Evolutionary conservation across 805 yeast genomes (phyloP).

Genomic region (Jamesozyma piceae): DNA sequence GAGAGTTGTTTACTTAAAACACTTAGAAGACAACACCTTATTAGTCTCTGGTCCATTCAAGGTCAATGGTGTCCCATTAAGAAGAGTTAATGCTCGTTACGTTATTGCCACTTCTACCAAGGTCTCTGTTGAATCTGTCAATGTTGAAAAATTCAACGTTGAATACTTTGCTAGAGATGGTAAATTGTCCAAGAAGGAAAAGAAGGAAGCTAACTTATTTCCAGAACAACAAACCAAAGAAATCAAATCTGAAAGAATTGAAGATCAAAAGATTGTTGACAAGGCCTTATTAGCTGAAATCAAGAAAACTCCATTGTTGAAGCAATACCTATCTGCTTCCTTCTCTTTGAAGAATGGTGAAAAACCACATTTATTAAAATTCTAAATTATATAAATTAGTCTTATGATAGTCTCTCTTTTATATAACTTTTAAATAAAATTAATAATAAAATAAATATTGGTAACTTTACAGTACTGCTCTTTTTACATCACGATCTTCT

Average conservation of each 20-base stretch:
- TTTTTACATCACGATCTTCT: too few species aligned
- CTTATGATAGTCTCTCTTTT: not conserved
- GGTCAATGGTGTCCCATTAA: constrained; percentile 98
- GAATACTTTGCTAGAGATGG: constrained; percentile 97
- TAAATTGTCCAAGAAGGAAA: constrained; percentile 70
- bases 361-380: constrained; percentile 95
- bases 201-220: constrained; percentile 89
- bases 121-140: constrained; percentile 69
- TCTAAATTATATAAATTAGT: constrained; percentile 37
- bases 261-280: constrained; percentile 94
- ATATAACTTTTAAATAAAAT: not conserved
- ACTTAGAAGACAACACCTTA: constrained; percentile 94
- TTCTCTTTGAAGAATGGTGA: constrained; percentile 98
- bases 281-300: constrained; percentile 84
- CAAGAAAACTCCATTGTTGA: constrained; percentile 94
- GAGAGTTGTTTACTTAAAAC: constrained; percentile 96
- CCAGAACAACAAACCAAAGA: constrained; percentile 73
- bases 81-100: constrained; percentile 98
- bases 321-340: constrained; percentile 90
- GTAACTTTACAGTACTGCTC: not conserved
- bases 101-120: constrained; percentile 97
- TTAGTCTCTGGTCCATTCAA: constrained; percentile 98
- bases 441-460: constrained; percentile 1
- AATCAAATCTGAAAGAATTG: constrained; percentile 86
- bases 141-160: constrained; percentile 84